Evolutionary conservation across 106 monocot species (phyloP), one percentile per base, ranked within the genome.

Genomic region (Dioscorea dumetorum): DNA sequence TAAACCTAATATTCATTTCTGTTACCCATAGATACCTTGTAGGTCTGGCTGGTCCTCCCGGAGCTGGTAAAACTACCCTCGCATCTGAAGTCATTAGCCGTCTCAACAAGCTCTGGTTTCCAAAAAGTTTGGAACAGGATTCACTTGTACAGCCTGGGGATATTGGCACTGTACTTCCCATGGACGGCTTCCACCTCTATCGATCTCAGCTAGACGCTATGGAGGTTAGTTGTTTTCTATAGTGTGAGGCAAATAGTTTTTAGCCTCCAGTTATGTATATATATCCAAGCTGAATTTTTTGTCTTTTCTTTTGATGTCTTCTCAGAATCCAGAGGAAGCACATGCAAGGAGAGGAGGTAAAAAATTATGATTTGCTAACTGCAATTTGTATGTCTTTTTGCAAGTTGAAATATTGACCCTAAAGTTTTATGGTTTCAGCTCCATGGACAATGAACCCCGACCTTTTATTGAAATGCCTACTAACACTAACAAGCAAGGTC

Each of bases 141-240:
- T 67, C 58, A 14, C 4, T 14, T 63, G 31, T 57, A 51, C 50
- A 69, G 15, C 48, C 68, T 61, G 67, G 63, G 69, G 82, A 80
- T 69, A 51, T 97, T 70, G 92, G 85, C 20, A 79, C 76, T 33
- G 74, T 84, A 24, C 80, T 97, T 77, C 97, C 97, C 1, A 97
- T 97, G 97, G 97, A 97, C 79, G 97, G 97, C 61, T 97, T 97
- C 72, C 97, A 97, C 78, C 81, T 97, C 19, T 92, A 97, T 58
- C 87, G 87, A 24, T 87, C 88, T 72, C 92, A 97, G 64, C 80
- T 97, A 18, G 87, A 92, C 67, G 81, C 75, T 35, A 90, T 92
- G 97, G 89, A 97, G 88, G 97, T 90, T 58, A 57, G 76, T 5
- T 50, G 59, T 63, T 49, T 12, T 61, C 63, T 74, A 16, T 61